Evolutionary conservation across 2,329 filamentous ascomycete species (phyloP).

Genomic region (Clarireedia sp.): DNA sequence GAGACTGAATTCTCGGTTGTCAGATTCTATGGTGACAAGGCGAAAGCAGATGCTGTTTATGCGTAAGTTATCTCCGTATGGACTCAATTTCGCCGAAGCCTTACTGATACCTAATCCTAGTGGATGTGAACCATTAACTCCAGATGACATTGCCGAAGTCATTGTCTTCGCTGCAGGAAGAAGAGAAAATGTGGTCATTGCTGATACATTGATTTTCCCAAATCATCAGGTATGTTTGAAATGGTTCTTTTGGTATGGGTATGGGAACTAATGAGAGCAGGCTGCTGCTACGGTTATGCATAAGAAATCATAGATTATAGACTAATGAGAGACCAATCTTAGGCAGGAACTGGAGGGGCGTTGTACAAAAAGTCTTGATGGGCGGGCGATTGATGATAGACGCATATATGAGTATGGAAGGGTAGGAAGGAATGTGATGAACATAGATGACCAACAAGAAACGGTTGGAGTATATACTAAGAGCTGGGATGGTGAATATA

Average conservation of each 20-base stretch:
- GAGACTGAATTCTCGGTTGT: conserved; percentile 92
- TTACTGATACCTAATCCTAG: conserved; percentile 33
- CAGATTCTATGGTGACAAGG: conserved; percentile 79
- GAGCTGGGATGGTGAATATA: too few relatives aligned
- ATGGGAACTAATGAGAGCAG: conserved; percentile 29
- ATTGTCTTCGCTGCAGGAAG: conserved; percentile 79
- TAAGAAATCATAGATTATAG: conserved; percentile 29
- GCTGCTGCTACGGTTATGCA: conserved; percentile 38
- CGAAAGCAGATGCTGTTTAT: conserved; percentile 85
- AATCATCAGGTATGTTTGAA: conserved; percentile 67
- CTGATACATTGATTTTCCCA: conserved; percentile 79
- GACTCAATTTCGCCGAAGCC: background rate
- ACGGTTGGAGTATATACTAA: too few relatives aligned
- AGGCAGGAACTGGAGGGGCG: conserved; percentile 28
- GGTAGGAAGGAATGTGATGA: too few relatives aligned
- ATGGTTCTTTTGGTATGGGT: conserved; percentile 6
- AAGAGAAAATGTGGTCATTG: conserved; percentile 83
- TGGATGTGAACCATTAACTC: conserved; percentile 73
- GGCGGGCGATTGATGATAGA: background rate
- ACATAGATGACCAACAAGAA: too few relatives aligned
- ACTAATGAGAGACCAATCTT: conserved; percentile 6
- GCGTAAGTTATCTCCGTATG: conserved; percentile 44
- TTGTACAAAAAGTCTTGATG: conserved; percentile 23
- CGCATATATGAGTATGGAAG: background rate
- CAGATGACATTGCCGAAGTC: conserved; percentile 85